Conservation (phyloP, 805 yeast genomes). For the Ogataea populi-albae region DNA sequence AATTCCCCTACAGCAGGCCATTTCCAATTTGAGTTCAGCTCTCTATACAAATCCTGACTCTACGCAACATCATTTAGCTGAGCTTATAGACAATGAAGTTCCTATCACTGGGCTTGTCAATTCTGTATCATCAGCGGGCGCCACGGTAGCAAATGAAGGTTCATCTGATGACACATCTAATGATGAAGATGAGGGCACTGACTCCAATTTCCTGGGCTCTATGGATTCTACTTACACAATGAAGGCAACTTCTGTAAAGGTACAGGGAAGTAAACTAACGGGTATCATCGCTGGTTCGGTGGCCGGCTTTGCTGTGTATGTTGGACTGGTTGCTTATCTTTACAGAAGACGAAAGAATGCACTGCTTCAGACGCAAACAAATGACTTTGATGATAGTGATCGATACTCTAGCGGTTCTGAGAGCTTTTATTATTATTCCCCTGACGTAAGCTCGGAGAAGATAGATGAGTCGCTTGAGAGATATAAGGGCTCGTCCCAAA, state of each 20-base stretch:
- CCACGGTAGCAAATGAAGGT: slow-evolving; percentile 12
- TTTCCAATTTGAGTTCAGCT: slow-evolving; percentile 51
- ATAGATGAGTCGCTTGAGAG: no score
- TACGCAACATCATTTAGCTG: slow-evolving; percentile 56
- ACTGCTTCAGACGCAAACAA: no score
- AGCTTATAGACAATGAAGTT: slow-evolving; percentile 68
- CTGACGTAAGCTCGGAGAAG: no score
- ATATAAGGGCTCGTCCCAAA: background rate
- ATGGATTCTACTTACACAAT: slow-evolving; percentile 19
- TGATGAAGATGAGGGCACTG: slow-evolving; percentile 6
- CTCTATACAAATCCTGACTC: slow-evolving; percentile 59
- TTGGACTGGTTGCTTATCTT: slow-evolving; percentile 55
- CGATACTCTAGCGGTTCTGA: no score
- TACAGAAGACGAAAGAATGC: slow-evolving; percentile 40
- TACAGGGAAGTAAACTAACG: slow-evolving; percentile 44
- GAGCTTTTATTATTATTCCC: no score
- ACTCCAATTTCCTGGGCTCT: slow-evolving; percentile 24
- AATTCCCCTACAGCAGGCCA: slow-evolving; percentile 43
- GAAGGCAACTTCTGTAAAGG: slow-evolving; percentile 11
- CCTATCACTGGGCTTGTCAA: slow-evolving; percentile 49
- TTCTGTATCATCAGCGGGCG: slow-evolving; percentile 11
- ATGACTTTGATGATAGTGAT: no score
- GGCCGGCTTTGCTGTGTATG: slow-evolving; percentile 67
- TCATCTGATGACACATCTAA: slow-evolving; percentile 2
- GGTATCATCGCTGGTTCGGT: slow-evolving; percentile 85